Base-by-base conservation (phyloP, 163 green algal genomes). In the Picocystis sp. region DNA sequence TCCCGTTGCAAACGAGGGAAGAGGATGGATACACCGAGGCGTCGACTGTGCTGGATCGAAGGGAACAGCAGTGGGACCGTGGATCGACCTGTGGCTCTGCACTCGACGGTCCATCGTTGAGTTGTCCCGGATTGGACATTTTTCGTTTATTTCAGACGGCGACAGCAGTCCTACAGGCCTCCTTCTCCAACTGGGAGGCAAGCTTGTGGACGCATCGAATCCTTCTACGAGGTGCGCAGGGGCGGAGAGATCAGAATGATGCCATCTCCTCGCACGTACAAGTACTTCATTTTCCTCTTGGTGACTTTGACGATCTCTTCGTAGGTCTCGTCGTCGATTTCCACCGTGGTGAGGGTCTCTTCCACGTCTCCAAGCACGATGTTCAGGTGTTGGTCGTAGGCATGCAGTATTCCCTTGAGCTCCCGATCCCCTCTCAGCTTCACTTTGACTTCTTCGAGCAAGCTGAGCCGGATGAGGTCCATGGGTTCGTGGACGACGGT, bases 321-420 rank as follows among this genome's bases (percentile, higher is more conserved):
- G 62, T 94, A 98, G 22, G 91, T 98, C 68, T 99, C 91, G 50
- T 96, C 86, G 56, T 99, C 91, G 22, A 97, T 91, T 55, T 98
- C 91, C 1, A 93, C 69, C 2, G 70, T 86, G 0, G 89, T 98
- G 1, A 96, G 78, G 0, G 76, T 91, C 72, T 99, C 91, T 69
- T 99, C 91, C 71, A 96, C 90, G 3, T 98, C 88, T 2, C 91
- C 91, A 25, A 99, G 62, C 13, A 99, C 93, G 81, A 99, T 96
- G 67, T 99, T 99, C 22, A 99, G 57, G 62, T 99, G 91, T 72
- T 99, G 91, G 61, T 99, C 91, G 60, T 97, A 99, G 3, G 91
- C 91, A 83, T 97, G 88, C 38, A 99, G 70, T 38, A 77, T 81
- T 2, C 89, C 89, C 3, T 86, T 61, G 15, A 97, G 71, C 71